phyloP scores from a whole-genome alignment of 169 alveolate species.

The Plasmodium vivax region DNA sequence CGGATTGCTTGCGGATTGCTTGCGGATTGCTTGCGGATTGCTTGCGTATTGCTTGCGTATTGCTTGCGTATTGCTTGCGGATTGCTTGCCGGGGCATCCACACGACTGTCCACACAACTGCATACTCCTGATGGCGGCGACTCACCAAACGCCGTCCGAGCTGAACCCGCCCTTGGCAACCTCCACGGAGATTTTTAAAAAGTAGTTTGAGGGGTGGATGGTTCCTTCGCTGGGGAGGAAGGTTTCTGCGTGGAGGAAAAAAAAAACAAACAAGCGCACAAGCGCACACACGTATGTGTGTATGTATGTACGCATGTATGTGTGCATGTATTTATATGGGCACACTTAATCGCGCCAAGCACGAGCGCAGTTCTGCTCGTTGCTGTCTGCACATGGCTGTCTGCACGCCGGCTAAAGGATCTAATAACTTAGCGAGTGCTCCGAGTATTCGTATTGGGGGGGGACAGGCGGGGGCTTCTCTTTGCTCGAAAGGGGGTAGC shows the following conservation, averaged over 20 bases:
- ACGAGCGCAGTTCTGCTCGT: background rate
- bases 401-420: background rate
- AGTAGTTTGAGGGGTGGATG: slow-evolving; percentile 30
- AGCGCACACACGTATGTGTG: background rate
- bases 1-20: background rate
- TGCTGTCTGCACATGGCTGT: background rate
- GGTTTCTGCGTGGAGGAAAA: slow-evolving; percentile 6
- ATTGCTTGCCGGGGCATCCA: background rate
- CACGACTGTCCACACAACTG: background rate
- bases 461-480: slow-evolving; percentile 17
- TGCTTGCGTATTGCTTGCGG: too few relatives aligned
- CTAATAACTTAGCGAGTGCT: slow-evolving; percentile 39
- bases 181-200: slow-evolving; percentile 43
- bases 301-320: background rate
- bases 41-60: too few relatives aligned
- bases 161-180: slow-evolving; percentile 13
- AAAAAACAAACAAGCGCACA: background rate
- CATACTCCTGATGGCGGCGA: background rate
- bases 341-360: background rate
- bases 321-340: background rate
- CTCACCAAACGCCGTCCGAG: slow-evolving; percentile 27
- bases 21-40: too few relatives aligned
- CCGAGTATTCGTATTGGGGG: slow-evolving; percentile 37
- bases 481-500: slow-evolving; percentile 21
- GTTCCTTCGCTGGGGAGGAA: slow-evolving; percentile 8